Conservation (phyloP, 2,329 filamentous ascomycete genomes). For the Colletotrichum gigasporum region DNA sequence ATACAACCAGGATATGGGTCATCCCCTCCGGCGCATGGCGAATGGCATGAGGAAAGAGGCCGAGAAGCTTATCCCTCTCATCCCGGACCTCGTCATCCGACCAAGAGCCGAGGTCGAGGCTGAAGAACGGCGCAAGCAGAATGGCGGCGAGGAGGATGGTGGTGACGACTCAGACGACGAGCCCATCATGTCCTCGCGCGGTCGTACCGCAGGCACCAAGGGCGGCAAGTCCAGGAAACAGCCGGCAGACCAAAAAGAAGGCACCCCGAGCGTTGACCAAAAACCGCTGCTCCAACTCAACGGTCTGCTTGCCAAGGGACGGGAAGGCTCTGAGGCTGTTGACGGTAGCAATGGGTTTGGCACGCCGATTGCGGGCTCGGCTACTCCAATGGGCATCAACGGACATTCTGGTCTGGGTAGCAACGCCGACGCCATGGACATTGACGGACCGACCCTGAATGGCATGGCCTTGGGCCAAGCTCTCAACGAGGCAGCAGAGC, state of each 20-base stretch:
- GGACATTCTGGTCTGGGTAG: constrained; percentile 74
- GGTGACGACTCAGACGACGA: constrained; percentile 96
- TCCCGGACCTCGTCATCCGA: constrained; percentile 90
- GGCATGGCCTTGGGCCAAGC: constrained; percentile 71
- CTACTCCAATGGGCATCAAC: constrained; percentile 79
- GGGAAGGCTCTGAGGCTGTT: constrained; percentile 79
- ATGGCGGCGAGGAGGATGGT: constrained; percentile 83
- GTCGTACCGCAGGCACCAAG: constrained; percentile 86
- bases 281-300: constrained; percentile 78
- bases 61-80: constrained; percentile 93
- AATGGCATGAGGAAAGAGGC: constrained; percentile 97
- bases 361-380: constrained; percentile 79
- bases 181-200: constrained; percentile 97
- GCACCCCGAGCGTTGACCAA: constrained; percentile 78
- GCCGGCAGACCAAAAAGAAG: constrained; percentile 77
- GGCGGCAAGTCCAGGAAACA: constrained; percentile 81
- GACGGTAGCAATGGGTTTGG: constrained; percentile 88
- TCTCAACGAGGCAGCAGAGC: constrained; percentile 74
- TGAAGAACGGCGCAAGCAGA: constrained; percentile 84
- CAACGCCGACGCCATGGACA: constrained; percentile 86
- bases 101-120: constrained; percentile 95
- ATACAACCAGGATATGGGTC: constrained; percentile 91
- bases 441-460: constrained; percentile 79
- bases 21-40: constrained; percentile 90
- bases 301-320: constrained; percentile 66